Base-by-base conservation (phyloP, 192 early-diverging fungal species). In the Coemansia sp. region DNA sequence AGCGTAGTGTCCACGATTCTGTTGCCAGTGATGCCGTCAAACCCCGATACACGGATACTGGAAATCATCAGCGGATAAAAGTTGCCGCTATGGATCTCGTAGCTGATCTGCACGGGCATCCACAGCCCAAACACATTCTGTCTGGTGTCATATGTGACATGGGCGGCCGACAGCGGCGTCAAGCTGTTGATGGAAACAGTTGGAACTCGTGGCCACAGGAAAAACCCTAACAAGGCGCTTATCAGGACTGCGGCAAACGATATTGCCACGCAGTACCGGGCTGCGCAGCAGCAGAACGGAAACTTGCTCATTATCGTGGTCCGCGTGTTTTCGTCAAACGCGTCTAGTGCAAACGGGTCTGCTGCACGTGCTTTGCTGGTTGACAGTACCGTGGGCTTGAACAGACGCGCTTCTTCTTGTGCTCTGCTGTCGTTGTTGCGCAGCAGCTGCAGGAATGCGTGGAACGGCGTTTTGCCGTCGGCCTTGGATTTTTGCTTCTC, bases 1-100 rank as follows among this genome's bases (percentile, higher is more conserved):
- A 80, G 33, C 0, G 51, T 68, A 2, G 78, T 72, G 9, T 80
- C 73, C 36, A 79, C 61, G 22, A 85, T 72, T 14, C 69, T 64
- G 64, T 80, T 76, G 1, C 74, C 73, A 0, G 72, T 80, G 59
- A 71, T 75, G 34, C 74, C 73, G 58, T 85, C 78, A 53, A 77
- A 85, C 0, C 83, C 78, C 11, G 39, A 34, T 1, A 79, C 78
- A 4, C 58, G 65, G 3, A 73, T 64, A 5, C 33, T 17, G 35
- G 55, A 55, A 34, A 85, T 78, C 2, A n/a, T n/a, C 54, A 85
- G 53, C 7, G 77, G 77, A 41, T 85, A 85, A 34, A 85, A 85
- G 39, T 77, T 85, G 51, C 73, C 74, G 64, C 78, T 85, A 39
- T 80, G 74, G 8, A 76, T 77, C 63, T 72, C 74, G 45, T 80